These are phyloP conservation scores for Ustilago trichophora DNA, from an alignment of 1,284 basidiomycete genomes.

Conservation along the genomic window DNA sequence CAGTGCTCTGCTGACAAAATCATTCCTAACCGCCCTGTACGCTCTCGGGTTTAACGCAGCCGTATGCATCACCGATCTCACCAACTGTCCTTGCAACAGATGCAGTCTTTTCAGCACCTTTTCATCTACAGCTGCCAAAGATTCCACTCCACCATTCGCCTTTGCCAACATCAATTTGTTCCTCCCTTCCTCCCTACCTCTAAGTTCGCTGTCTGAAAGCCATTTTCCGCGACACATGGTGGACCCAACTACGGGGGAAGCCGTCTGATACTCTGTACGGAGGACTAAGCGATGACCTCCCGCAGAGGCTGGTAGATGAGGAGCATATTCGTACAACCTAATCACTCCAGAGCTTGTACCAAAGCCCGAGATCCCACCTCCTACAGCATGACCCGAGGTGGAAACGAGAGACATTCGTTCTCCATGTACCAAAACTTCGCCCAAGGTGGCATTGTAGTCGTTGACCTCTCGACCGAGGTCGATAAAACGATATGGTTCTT, in stretches of 20 bases:
- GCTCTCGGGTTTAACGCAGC: conserved; percentile 91
- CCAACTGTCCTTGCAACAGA: conserved; percentile 86
- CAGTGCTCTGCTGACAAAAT: conserved; percentile 81
- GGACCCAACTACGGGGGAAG: conserved; percentile 68
- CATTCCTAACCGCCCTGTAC: conserved; percentile 88
- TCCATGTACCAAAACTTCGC: conserved; percentile 84
- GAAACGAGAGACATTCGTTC: conserved; percentile 81
- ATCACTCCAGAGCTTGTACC: conserved; percentile 69
- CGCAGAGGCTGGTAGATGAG: conserved; percentile 70
- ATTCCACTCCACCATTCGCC: conserved; percentile 79
- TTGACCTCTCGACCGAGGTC: conserved; percentile 81
- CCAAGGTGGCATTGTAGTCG: conserved; percentile 73
- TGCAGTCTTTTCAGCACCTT: conserved; percentile 82
- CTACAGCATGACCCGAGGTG: conserved; percentile 69
- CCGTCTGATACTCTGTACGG: conserved; percentile 80
- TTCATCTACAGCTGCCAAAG: conserved; percentile 81
- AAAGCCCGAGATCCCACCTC: conserved; percentile 8
- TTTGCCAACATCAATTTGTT: conserved; percentile 42
- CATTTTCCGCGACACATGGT: conserved; percentile 9
- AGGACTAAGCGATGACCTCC: conserved; percentile 83
- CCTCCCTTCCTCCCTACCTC: conserved; percentile 30
- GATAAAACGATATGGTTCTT: conserved; percentile 92
- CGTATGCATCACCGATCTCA: conserved; percentile 87
- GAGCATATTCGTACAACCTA: conserved; percentile 86
- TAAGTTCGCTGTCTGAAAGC: conserved; percentile 29